A percentile compares a stretch with the other conserved stretches of the same genome.
Conservation (phyloP, 1,139 yeast species). For the Yamadazyma trypodendri region DNA sequence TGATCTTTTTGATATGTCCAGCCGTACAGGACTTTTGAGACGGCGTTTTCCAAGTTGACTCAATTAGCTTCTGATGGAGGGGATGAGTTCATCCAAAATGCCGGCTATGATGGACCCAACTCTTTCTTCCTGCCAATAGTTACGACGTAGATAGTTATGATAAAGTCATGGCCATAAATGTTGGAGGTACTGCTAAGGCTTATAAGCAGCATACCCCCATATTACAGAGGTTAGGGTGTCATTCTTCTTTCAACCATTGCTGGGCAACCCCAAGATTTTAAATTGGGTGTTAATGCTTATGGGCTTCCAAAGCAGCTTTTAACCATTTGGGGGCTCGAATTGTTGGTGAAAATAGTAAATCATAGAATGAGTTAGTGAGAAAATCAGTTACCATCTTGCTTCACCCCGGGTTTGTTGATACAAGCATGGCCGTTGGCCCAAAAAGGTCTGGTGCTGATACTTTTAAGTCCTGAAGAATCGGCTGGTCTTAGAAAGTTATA, state of each 20-base stretch:
- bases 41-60: slow-evolving; percentile 1
- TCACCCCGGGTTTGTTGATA: slow-evolving; percentile 14
- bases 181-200: slow-evolving; percentile 6
- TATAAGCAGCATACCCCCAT: slow-evolving; percentile 7
- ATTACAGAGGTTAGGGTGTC: slow-evolving; percentile 3
- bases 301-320: slow-evolving; percentile 10
- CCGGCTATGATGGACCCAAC: slow-evolving; percentile 6
- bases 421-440: slow-evolving; percentile 9
- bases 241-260: slow-evolving; percentile 4
- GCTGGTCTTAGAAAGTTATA: slow-evolving; percentile 2
- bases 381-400: slow-evolving; percentile 9
- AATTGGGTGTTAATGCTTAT: slow-evolving; percentile 4
- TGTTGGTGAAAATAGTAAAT: slow-evolving; percentile 6
- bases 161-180: slow-evolving; percentile 2
- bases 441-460: slow-evolving; percentile 1
- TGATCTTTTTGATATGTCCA: slow-evolving; percentile 5
- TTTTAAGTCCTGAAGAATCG: slow-evolving; percentile 5
- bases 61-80: slow-evolving; percentile 7
- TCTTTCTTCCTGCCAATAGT: slow-evolving; percentile 1
- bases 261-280: slow-evolving; percentile 20
- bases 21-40: neutral
- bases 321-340: slow-evolving; percentile 7
- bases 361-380: slow-evolving; percentile 4
- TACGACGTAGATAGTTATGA: slow-evolving; percentile 6
- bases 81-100: slow-evolving; percentile 7